Evolutionary conservation across 139 green algal genomes (phyloP).

Genomic region (Zygnema cylindricum): DNA sequence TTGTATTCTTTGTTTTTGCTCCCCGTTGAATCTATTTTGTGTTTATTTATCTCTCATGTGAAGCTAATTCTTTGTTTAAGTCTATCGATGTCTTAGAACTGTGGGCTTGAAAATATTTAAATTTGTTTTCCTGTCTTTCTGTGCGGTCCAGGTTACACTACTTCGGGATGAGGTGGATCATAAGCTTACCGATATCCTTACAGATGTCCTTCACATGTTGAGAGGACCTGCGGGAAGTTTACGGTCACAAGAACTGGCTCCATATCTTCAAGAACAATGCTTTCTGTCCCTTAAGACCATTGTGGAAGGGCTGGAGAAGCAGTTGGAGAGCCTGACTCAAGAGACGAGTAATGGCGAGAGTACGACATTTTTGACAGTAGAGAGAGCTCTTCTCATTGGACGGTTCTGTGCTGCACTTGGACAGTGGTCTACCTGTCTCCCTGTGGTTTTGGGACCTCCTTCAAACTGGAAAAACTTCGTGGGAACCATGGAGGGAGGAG

Average conservation of each 20-base stretch:
- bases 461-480: constrained; percentile 38
- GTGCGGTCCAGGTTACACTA: constrained; percentile 1
- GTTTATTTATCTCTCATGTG: background rate
- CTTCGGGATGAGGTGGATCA: constrained; percentile 38
- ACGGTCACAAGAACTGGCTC: constrained; percentile 68
- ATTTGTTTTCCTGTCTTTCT: background rate
- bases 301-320: constrained; percentile 27
- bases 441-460: constrained; percentile 40
- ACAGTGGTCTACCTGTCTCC: constrained; percentile 44
- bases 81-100: background rate
- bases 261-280: constrained; percentile 64
- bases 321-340: constrained; percentile 51
- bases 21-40: no score
- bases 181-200: constrained; percentile 17
- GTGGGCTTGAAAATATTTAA: background rate
- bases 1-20: no score
- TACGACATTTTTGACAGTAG: constrained; percentile 34
- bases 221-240: constrained; percentile 21
- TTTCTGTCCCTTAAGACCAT: constrained; percentile 44
- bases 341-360: background rate
- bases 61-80: no score
- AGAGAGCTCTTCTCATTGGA: constrained; percentile 69
- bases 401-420: constrained; percentile 41
- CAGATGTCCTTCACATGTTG: constrained; percentile 40
- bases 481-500: constrained; percentile 10